Percentiles rank a stretch among this genome's conserved stretches.
Conservation (phyloP, 2,329 filamentous ascomycete genomes). For the Periconia sp. region DNA sequence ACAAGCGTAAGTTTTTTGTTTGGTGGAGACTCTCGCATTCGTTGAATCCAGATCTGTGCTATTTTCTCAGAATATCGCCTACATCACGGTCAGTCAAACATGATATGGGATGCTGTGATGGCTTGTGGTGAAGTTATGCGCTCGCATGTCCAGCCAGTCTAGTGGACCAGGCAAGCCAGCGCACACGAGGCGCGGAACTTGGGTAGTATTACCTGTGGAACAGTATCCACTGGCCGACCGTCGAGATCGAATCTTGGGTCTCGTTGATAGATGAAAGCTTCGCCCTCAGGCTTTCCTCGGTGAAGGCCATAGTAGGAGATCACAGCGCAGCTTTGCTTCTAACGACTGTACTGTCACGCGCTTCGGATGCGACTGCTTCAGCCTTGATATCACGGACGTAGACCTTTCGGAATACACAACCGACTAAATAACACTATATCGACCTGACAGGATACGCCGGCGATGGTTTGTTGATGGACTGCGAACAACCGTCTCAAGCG, state of each 20-base stretch:
- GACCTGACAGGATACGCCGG: constrained; percentile 1
- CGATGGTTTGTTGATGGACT: too few species aligned
- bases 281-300: constrained; percentile 90
- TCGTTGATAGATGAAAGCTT: constrained; percentile 96
- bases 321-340: constrained; percentile 15
- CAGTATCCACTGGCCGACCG: constrained; percentile 99
- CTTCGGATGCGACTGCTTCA: constrained; percentile 29
- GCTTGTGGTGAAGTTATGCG: too few species aligned
- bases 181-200: constrained; percentile 2
- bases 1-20: constrained; percentile 88
- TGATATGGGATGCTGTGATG: constrained; percentile 1
- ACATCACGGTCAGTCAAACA: constrained; percentile 12
- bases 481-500: too few species aligned
- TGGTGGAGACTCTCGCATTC: constrained; percentile 84
- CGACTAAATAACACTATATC: constrained; percentile 13
- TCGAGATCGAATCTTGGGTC: constrained; percentile 95
- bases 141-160: too few species aligned
- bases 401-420: constrained; percentile 3
- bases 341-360: neutral
- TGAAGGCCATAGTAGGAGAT: constrained; percentile 77
- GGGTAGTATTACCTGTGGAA: constrained; percentile 78
- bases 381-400: neutral
- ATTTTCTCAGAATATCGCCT: constrained; percentile 93
- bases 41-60: constrained; percentile 88
- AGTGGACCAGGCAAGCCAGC: constrained; percentile 2